Base-by-base conservation (phyloP, 495 filamentous ascomycete genomes). In the Chaetomium fimeti region DNA sequence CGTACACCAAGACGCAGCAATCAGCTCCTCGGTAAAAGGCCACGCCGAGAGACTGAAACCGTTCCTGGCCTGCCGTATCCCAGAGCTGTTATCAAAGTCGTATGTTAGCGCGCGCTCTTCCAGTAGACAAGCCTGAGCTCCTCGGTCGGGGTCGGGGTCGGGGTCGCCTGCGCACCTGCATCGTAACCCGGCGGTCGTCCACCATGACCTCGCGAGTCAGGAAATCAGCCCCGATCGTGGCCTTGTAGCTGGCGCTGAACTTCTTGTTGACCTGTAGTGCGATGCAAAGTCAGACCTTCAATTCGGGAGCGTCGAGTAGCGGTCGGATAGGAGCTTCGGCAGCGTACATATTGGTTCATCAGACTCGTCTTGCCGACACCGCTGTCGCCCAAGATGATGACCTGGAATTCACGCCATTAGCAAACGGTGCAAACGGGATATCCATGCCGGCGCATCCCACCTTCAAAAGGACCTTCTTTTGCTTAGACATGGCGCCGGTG, bases 171-270 rank as follows among this genome's bases (percentile, higher is more conserved):
- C 84, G 66, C 84, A 91, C 92, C 91, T 98, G 95, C 92, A 99
- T 97, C 38, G 94, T 98, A 60, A 98, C 94, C 66, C 96, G 84
- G 66, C 93, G 88, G 76, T 99, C 94, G 80, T 98, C 95, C 38
- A 99, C 92, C 61, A 97, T 78, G 5, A 99, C 94, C 79, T 99
- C 95, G 71, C 97, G 97, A 22, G 94, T 99, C 63, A 99, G 83
- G 81, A 99, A 99, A 76, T 99, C 94, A 64, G 94, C 94, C 66
- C 95, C 95, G 75, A 98, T 98, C 22, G 94, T 99, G 29, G 94
- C 94, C 78, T 99, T 99, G 84, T 99, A 99, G 81, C 93, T 97
- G 65, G 91, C 92, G 75, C 92, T 96, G 85, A 99, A 99, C 74
- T 98, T 98, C 81, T 98, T 99, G 83, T 99, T 98, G 88, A 99